phyloP scores from a whole-genome alignment of 805 yeast species.

The Tetrapisispora pingtungensis region DNA sequence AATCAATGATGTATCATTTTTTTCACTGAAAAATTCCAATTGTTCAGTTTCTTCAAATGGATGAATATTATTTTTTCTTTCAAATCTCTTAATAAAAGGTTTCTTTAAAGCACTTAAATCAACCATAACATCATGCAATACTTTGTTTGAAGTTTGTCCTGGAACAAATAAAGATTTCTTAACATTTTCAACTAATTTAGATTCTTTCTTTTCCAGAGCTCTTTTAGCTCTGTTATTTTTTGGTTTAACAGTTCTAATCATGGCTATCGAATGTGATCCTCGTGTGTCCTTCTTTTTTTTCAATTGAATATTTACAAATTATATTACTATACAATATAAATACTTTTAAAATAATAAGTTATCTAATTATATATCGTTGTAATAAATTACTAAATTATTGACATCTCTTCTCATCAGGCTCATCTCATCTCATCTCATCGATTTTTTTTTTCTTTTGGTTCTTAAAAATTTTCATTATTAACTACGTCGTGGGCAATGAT shows the following conservation, averaged over 20 bases:
- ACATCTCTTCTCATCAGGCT: neutral
- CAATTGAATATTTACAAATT: too few species aligned
- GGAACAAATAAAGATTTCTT: conserved; percentile 88
- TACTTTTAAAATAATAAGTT: too few species aligned
- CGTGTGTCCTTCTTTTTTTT: too few species aligned
- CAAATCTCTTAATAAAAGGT: conserved; percentile 79
- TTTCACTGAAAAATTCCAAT: conserved; percentile 87
- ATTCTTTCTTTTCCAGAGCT: conserved; percentile 79
- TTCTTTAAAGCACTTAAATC: conserved; percentile 85
- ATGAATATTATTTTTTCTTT: conserved; percentile 76
- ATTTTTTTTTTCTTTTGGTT: neutral
- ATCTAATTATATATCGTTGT: too few species aligned
- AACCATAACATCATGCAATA: conserved; percentile 78
- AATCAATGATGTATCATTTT: conserved; percentile 81
- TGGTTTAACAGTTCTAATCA: conserved; percentile 55
- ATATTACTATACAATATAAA: too few species aligned
- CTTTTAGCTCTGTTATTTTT: conserved; percentile 93
- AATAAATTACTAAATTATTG: too few species aligned
- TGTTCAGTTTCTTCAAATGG: conserved; percentile 87
- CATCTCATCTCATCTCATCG: conserved; percentile 6
- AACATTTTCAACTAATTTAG: conserved; percentile 81
- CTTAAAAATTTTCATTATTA: neutral
- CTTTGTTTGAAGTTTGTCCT: conserved; percentile 69
- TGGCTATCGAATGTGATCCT: too few species aligned
- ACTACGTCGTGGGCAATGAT: neutral